These are phyloP conservation scores for Forsythia suspensa DNA, from an alignment of 257 asterid genomes.

Conservation along the genomic window DNA sequence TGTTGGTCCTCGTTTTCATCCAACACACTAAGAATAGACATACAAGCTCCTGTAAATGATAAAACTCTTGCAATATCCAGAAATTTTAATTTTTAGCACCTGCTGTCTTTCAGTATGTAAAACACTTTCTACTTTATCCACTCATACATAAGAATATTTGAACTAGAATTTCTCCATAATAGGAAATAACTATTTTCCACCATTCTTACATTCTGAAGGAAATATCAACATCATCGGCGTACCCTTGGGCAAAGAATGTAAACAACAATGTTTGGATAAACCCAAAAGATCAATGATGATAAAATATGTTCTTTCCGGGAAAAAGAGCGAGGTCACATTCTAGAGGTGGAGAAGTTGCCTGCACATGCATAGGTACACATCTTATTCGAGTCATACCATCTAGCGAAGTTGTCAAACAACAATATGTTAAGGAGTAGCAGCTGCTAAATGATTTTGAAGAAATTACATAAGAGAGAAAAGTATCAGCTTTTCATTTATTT, in stretches of 20 bases:
- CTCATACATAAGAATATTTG: neutral
- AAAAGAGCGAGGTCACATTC: neutral
- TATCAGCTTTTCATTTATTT: too few species aligned
- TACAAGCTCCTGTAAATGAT: neutral
- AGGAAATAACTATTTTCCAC: neutral
- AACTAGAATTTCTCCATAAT: neutral
- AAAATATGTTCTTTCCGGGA: too few species aligned
- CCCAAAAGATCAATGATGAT: neutral
- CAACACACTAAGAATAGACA: neutral
- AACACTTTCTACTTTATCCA: neutral
- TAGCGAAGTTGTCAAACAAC: neutral
- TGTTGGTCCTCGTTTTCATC: neutral
- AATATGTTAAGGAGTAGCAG: neutral
- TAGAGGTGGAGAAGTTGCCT: neutral
- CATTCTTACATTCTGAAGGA: neutral
- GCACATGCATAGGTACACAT: neutral
- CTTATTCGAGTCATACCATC: neutral
- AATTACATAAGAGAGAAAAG: neutral
- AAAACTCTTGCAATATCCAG: neutral
- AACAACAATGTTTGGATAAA: neutral
- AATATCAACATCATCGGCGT: neutral
- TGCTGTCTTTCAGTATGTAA: neutral
- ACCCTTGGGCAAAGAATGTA: neutral
- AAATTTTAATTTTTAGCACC: neutral
- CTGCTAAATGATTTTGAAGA: neutral